Evolutionary conservation across 2,329 filamentous ascomycete species (phyloP).

Genomic region (Aspergillus sp.): DNA sequence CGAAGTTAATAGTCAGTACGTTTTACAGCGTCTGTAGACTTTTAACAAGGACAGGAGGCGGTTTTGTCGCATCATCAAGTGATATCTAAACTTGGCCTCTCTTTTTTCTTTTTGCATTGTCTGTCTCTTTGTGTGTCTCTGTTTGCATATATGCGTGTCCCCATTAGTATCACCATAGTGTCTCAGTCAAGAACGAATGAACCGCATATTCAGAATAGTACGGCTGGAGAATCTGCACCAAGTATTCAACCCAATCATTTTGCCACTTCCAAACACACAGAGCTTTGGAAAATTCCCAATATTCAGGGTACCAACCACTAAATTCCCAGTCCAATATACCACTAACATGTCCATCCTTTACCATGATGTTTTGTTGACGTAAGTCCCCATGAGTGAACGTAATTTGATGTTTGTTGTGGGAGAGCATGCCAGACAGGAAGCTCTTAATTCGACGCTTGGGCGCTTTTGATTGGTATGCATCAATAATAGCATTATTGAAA

Average conservation of each 20-base stretch:
- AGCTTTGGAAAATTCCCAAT: constrained; percentile 32
- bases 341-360: constrained; percentile 14
- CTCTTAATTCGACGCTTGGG: constrained; percentile 10
- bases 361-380: constrained; percentile 24
- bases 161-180: background rate
- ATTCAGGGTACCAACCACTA: constrained; percentile 33
- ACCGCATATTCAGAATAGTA: constrained; percentile 5
- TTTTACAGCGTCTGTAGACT: too few species aligned
- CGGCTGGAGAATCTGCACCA: constrained; percentile 20
- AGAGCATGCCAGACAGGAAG: constrained; percentile 10
- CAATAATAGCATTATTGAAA: constrained; percentile 17
- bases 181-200: background rate
- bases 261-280: constrained; percentile 22
- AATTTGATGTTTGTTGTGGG: constrained; percentile 11
- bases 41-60: too few species aligned
- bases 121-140: too few species aligned
- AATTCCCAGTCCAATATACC: constrained; percentile 30
- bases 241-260: constrained; percentile 26
- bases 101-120: too few species aligned
- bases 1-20: background rate
- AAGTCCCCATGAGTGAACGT: constrained; percentile 26
- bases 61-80: too few species aligned
- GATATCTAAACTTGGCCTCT: too few species aligned
- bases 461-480: constrained; percentile 11
- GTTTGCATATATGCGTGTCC: too few species aligned